phyloP scores from a whole-genome alignment of 768 basidiomycete species.

The Boletus rubroflammeus region DNA sequence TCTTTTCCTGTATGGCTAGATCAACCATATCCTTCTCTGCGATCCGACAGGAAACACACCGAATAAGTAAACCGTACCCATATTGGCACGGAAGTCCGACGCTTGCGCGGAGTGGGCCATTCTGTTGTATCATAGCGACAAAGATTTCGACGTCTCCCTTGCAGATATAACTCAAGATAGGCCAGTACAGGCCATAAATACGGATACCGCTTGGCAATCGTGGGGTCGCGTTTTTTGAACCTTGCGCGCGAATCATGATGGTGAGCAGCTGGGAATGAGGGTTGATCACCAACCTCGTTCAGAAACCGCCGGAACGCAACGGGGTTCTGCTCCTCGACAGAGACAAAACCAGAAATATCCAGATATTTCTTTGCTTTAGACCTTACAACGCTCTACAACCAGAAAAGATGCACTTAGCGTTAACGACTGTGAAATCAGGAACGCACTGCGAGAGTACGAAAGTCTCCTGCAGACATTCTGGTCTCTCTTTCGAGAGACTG shows the following conservation, averaged over 20 bases:
- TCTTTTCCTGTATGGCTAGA: constrained; percentile 6
- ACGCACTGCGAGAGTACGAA: constrained; percentile 9
- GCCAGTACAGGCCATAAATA: constrained; percentile 13
- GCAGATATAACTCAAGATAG: constrained; percentile 14
- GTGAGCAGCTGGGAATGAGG: background rate
- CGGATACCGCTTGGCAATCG: constrained; percentile 11
- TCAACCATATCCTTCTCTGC: background rate
- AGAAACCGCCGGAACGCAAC: constrained; percentile 8
- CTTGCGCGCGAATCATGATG: constrained; percentile 1
- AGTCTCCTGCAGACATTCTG: background rate
- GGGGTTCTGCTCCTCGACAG: constrained; percentile 13
- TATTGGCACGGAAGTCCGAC: constrained; percentile 4
- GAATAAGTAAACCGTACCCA: constrained; percentile 8
- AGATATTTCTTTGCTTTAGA: background rate
- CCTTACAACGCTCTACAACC: constrained; percentile 2
- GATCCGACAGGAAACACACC: background rate
- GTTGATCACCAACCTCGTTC: constrained; percentile 8
- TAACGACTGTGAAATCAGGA: background rate
- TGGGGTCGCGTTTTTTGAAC: constrained; percentile 11
- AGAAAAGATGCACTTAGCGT: background rate
- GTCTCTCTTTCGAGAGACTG: background rate
- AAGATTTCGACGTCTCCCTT: background rate
- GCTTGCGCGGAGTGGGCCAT: background rate
- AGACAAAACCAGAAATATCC: background rate
- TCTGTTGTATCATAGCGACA: too few relatives aligned